Evolutionary conservation across 768 basidiomycete genomes (phyloP).

Genomic region (Tylopilus balloui): DNA sequence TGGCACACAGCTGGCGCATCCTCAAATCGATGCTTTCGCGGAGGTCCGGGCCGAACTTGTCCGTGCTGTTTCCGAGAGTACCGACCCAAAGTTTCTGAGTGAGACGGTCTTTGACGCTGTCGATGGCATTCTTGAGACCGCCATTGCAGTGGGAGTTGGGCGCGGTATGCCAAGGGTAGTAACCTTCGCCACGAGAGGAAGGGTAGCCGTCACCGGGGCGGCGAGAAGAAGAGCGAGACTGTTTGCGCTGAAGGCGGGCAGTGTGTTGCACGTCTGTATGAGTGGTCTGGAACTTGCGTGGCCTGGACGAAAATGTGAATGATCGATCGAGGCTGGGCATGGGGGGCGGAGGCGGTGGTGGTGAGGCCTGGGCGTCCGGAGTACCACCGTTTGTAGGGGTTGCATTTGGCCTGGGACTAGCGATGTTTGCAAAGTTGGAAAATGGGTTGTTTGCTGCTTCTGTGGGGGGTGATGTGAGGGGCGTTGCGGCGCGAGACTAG

Average conservation of each 20-base stretch:
- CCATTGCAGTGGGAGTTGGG: constrained; percentile 78
- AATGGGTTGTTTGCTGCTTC: constrained; percentile 62
- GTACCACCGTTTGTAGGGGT: constrained; percentile 13
- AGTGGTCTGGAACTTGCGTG: constrained; percentile 49
- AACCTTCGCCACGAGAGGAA: constrained; percentile 25
- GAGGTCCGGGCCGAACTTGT: constrained; percentile 53
- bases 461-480: constrained; percentile 37
- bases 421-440: constrained; percentile 41
- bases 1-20: constrained; percentile 38
- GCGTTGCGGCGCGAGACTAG: constrained; percentile 40
- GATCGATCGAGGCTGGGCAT: constrained; percentile 23
- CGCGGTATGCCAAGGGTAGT: constrained; percentile 42
- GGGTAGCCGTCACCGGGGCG: constrained; percentile 34
- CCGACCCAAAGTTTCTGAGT: constrained; percentile 61
- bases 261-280: constrained; percentile 21
- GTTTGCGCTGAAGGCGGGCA: constrained; percentile 45
- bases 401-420: constrained; percentile 20
- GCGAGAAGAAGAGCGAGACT: constrained; percentile 50
- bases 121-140: constrained; percentile 77
- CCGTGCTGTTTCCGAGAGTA: constrained; percentile 68
- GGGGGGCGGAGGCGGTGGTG: background rate
- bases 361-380: background rate
- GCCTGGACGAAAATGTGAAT: constrained; percentile 21
- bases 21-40: constrained; percentile 52
- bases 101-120: constrained; percentile 55